phyloP scores from a whole-genome alignment of 1,284 basidiomycete genomes.

The Rhodotorula sp. region DNA sequence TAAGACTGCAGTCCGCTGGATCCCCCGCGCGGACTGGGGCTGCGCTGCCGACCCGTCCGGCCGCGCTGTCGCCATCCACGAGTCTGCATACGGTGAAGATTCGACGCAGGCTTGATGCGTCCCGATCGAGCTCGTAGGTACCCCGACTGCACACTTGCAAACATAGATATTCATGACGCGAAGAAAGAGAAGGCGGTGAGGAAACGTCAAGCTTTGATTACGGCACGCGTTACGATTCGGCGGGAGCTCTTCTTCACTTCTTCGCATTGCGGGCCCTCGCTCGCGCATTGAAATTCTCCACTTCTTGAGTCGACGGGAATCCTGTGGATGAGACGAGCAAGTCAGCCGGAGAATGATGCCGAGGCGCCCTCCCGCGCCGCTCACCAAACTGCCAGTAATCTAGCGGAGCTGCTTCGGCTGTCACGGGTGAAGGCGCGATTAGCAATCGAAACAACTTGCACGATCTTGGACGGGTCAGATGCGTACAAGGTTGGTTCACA shows the following conservation, averaged over 20 bases:
- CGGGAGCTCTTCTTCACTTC: constrained; percentile 40
- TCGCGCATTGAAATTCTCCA: constrained; percentile 65
- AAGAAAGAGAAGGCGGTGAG: no score
- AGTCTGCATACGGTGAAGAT: constrained; percentile 68
- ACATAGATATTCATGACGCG: no score
- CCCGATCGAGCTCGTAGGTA: not conserved
- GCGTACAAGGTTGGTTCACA: constrained; percentile 23
- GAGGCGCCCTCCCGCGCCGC: not conserved
- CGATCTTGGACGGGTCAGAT: not conserved
- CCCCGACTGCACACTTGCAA: no score
- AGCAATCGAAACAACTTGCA: no score
- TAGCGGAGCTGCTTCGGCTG: constrained; percentile 71
- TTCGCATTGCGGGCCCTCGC: constrained; percentile 65
- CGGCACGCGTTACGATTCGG: not conserved
- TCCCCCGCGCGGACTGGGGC: constrained; percentile 47
- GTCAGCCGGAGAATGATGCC: not conserved
- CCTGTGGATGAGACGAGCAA: constrained; percentile 48
- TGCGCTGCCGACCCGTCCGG: constrained; percentile 93
- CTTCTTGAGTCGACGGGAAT: constrained; percentile 81
- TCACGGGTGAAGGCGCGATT: constrained; percentile 53
- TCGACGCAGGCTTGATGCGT: constrained; percentile 3
- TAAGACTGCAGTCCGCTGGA: constrained; percentile 81
- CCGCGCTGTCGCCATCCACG: constrained; percentile 92
- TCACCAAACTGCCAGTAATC: constrained; percentile 63
- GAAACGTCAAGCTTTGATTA: not conserved